A percentile compares a stretch with the other conserved stretches of the same genome.
phyloP scores from a whole-genome alignment of 2,329 filamentous ascomycete genomes.

The Conoideocrella luteorostrata region DNA sequence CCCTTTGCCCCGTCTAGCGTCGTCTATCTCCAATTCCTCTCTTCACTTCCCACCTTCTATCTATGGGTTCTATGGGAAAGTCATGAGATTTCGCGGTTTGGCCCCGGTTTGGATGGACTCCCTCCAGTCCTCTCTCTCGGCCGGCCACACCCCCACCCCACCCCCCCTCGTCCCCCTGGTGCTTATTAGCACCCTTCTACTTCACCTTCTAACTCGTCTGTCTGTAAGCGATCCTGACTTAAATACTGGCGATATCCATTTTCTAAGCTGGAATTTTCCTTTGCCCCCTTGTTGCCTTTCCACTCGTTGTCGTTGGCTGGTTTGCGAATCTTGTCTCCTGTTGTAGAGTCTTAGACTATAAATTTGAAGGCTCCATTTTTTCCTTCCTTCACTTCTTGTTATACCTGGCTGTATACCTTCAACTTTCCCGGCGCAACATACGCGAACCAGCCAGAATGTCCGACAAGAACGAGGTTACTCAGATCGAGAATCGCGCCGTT shows the following conservation, averaged over 20 bases:
- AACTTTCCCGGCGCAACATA: neutral
- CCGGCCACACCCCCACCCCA: neutral
- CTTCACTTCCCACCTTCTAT: neutral
- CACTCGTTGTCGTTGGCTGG: conserved; percentile 4
- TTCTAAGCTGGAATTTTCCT: neutral
- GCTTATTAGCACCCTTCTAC: no score
- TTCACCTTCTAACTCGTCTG: no score
- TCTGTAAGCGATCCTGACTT: conserved; percentile 3
- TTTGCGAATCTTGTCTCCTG: neutral
- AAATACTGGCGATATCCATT: conserved; percentile 10
- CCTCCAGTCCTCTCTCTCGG: conserved; percentile 2
- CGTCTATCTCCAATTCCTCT: neutral
- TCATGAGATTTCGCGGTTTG: conserved; percentile 1
- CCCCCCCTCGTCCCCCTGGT: no score
- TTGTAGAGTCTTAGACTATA: conserved; percentile 1
- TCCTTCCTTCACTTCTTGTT: neutral
- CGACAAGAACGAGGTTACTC: conserved; percentile 29
- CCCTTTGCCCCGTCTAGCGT: no score
- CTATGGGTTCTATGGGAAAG: neutral
- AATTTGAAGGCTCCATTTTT: neutral
- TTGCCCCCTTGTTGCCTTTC: neutral
- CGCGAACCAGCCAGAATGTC: conserved; percentile 25
- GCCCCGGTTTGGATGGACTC: neutral
- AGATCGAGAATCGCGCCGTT: conserved; percentile 26
- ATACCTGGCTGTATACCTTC: neutral